Conservation (phyloP, 768 basidiomycete genomes). For the Kwoniella sp. region DNA sequence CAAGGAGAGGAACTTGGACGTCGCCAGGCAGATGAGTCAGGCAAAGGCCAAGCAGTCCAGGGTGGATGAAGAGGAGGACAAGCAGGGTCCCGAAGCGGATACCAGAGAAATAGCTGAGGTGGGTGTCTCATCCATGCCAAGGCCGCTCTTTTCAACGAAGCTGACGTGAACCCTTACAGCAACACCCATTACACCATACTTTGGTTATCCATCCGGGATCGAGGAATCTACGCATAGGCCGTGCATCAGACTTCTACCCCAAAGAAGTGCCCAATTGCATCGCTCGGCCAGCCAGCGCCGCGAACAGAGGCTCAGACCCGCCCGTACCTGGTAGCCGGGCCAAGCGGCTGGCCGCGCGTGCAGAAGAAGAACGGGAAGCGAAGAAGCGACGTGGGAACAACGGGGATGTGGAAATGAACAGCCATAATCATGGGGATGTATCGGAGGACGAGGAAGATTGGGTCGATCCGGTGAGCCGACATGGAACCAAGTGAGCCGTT, state of each 20-base stretch:
- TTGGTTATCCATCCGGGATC: constrained; percentile 53
- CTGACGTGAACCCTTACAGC: constrained; percentile 1
- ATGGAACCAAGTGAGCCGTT: too few species aligned
- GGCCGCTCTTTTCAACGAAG: too few species aligned
- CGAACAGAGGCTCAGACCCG: constrained; percentile 12
- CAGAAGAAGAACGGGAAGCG: constrained; percentile 13
- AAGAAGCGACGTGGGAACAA: constrained; percentile 20
- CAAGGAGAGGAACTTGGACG: constrained; percentile 36
- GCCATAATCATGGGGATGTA: constrained; percentile 11
- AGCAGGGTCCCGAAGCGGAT: constrained; percentile 7
- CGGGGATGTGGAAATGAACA: constrained; percentile 15
- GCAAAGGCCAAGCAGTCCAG: constrained; percentile 24
- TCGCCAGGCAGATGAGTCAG: constrained; percentile 29
- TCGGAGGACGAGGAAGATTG: constrained; percentile 16
- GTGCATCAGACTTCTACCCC: constrained; percentile 50
- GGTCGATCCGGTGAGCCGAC: constrained; percentile 29
- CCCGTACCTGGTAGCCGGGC: constrained; percentile 29
- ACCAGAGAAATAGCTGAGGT: constrained; percentile 18
- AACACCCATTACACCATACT: constrained; percentile 27
- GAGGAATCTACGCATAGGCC: constrained; percentile 49
- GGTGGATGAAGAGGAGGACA: constrained; percentile 19
- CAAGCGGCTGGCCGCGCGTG: constrained; percentile 18
- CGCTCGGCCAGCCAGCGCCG: constrained; percentile 26
- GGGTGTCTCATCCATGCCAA: not conserved
- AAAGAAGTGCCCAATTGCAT: constrained; percentile 47